Conservation (phyloP, 2,329 filamentous ascomycete genomes). For the Ceratocystis ficicola region DNA sequence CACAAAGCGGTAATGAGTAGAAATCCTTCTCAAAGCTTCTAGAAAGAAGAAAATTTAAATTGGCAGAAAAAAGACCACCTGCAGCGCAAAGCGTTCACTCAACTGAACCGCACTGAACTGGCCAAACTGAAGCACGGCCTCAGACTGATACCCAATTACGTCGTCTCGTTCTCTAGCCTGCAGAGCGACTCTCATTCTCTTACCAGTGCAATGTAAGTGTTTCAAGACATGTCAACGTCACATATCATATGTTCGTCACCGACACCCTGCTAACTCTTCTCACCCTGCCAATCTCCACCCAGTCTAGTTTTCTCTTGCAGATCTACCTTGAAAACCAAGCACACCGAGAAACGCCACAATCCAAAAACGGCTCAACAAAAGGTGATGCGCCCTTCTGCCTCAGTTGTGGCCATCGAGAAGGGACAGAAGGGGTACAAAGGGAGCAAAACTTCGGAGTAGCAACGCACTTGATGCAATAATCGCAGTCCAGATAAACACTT, state of each 20-base stretch:
- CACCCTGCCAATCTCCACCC: not conserved
- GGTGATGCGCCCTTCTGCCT: no score
- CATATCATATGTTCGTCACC: no score
- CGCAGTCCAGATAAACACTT: no score
- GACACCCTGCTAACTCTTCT: no score
- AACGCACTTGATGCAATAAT: no score
- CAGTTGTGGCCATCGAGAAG: not conserved
- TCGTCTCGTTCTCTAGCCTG: no score
- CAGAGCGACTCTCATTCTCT: no score
- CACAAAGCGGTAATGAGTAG: not conserved
- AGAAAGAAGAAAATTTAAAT: not conserved
- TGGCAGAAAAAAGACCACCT: not conserved
- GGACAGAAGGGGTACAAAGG: not conserved
- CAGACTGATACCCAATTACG: no score
- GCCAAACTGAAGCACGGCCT: no score
- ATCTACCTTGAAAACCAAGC: not conserved
- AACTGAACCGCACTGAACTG: not conserved
- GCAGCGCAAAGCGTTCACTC: constrained; percentile 3
- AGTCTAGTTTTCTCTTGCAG: not conserved
- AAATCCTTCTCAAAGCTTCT: constrained; percentile 11
- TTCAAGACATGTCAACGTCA: no score
- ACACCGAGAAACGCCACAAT: not conserved
- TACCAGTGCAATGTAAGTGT: no score
- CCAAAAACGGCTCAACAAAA: no score
- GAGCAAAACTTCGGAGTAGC: not conserved